Evolutionary conservation across 805 yeast species (phyloP).

Genomic region (Starmera caribaea): DNA sequence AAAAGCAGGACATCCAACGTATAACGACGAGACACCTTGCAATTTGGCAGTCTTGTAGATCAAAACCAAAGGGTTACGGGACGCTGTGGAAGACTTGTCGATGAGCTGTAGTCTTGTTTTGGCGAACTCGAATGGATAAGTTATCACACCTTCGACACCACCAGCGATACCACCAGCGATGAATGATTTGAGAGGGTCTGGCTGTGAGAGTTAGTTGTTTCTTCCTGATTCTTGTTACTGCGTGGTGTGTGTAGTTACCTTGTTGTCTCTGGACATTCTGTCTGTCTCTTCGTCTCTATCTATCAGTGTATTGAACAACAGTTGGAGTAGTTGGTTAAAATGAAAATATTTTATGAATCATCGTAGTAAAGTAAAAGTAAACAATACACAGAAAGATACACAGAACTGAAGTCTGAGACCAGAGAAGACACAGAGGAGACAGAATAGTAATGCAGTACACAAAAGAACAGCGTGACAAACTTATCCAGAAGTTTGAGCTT

Average conservation of each 20-base stretch:
- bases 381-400: background rate
- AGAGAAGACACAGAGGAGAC: background rate
- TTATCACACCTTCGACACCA: conserved; percentile 84
- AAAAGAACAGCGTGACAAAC: conserved; percentile 5
- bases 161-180: conserved; percentile 97
- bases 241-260: background rate
- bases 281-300: too few relatives aligned
- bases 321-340: too few relatives aligned
- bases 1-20: conserved; percentile 95
- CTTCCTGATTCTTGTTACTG: too few relatives aligned
- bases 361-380: background rate
- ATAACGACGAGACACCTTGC: conserved; percentile 73
- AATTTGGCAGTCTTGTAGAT: conserved; percentile 64
- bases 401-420: too few relatives aligned
- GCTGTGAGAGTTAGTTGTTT: background rate
- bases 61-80: conserved; percentile 78
- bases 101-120: conserved; percentile 85
- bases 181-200: conserved; percentile 73
- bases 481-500: conserved; percentile 12
- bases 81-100: conserved; percentile 50
- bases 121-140: conserved; percentile 96
- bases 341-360: too few relatives aligned
- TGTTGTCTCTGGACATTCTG: background rate
- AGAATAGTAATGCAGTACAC: conserved; percentile 8
- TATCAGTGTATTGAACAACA: too few relatives aligned